Conservation (phyloP, 2,329 filamentous ascomycete species). For the Canariomyces notabilis region DNA sequence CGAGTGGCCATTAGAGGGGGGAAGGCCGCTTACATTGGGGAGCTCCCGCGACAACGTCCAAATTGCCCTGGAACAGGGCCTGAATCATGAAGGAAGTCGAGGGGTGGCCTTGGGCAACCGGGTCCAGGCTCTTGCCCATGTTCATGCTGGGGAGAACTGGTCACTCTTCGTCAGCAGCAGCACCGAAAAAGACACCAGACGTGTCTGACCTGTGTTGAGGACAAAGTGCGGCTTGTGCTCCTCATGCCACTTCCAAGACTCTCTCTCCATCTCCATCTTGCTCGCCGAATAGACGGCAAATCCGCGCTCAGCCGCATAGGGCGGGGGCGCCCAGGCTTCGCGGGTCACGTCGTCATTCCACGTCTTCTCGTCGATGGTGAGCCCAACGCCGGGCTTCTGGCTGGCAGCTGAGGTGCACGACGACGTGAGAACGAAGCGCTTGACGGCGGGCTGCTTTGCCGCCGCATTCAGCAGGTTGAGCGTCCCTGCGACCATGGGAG, state of each 20-base stretch:
- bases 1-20: no score
- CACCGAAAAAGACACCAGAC: background rate
- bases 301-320: conserved; percentile 7
- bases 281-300: conserved; percentile 17
- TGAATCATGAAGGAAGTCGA: background rate
- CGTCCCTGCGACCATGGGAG: conserved; percentile 28
- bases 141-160: conserved; percentile 3
- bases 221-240: conserved; percentile 16
- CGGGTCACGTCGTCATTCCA: conserved; percentile 22
- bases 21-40: background rate
- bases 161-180: background rate
- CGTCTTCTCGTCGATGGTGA: conserved; percentile 18
- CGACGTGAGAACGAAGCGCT: conserved; percentile 38
- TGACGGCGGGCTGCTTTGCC: conserved; percentile 31
- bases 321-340: conserved; percentile 15
- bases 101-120: background rate
- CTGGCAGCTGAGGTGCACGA: conserved; percentile 28
- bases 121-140: conserved; percentile 2
- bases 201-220: conserved; percentile 19
- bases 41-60: background rate
- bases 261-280: conserved; percentile 18
- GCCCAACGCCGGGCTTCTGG: conserved; percentile 12
- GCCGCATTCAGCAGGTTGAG: conserved; percentile 33
- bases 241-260: conserved; percentile 17
- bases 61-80: background rate